Base-by-base conservation (phyloP, 1,284 basidiomycete genomes). In the Heterobasidion parviporum region DNA sequence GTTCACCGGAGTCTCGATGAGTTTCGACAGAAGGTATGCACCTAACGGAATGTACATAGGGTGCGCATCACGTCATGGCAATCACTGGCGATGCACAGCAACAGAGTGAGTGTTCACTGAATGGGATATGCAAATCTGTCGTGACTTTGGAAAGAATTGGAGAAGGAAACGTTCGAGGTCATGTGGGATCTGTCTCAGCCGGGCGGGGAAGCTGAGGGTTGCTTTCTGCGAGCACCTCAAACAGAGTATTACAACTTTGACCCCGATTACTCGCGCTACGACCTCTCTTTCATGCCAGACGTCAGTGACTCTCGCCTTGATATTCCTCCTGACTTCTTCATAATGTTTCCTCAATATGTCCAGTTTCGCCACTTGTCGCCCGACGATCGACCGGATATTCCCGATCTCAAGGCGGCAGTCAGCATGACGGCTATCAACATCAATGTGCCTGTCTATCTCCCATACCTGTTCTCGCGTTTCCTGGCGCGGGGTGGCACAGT, bases 101-200 rank as follows among this genome's bases (percentile, higher is more conserved):
- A 16, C 16, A n/a, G 32, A 16, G 36, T 47, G 10, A 16, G 33
- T 47, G 48, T 26, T 34, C 51, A 6, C 41, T 12, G n/a, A 15
- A 46, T 20, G 20, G 26, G 26, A 26, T 26, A 6, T 26, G 26
- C 26, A 26, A 26, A 26, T 6, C 26, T 6, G 26, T 26, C 32
- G 14, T 50, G 8, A 20, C 48, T 18, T 15, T 32, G 9, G 7
- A 50, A 18, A 89, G 87, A 72, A n/a, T 73, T 89, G 55, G 87
- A 91, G 63, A 69, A 75, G 57, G 84, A 83, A 56, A 91, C 89
- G 0, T 91, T 92, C 68, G 65, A 80, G 16, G 74, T 70, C 2
- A 82, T 92, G 77, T 90, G 86, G 85, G 69, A 77, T 53, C 71
- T 89, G 59, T 89, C 87, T 2, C 75, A 72, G 7, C 77, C 79